phyloP scores from a whole-genome alignment of 139 green algal species.

The Coelastrella sp. region DNA sequence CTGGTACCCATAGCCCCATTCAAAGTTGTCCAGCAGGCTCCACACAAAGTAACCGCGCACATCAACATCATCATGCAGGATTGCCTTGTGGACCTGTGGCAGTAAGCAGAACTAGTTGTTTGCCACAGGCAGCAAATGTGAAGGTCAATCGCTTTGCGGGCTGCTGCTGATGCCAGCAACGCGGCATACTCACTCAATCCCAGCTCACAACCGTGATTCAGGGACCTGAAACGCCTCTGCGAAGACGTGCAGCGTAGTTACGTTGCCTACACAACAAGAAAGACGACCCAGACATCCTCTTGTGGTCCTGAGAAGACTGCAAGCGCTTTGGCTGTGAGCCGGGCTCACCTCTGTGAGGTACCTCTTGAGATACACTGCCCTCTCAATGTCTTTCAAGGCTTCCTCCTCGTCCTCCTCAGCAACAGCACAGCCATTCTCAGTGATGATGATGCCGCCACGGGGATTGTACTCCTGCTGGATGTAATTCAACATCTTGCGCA shows the following conservation, averaged over 20 bases:
- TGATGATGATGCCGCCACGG: constrained; percentile 43
- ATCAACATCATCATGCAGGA: constrained; percentile 54
- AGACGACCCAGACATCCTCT: too few relatives aligned
- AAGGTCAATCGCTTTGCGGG: too few relatives aligned
- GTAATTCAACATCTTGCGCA: constrained; percentile 54
- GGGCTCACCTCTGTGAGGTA: constrained; percentile 55
- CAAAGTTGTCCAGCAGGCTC: constrained; percentile 71
- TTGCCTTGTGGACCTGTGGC: constrained; percentile 48
- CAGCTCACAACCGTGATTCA: too few relatives aligned
- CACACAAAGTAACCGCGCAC: constrained; percentile 70
- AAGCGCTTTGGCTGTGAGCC: background rate
- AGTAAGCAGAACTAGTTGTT: background rate
- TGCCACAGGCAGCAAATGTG: too few relatives aligned
- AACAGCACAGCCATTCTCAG: constrained; percentile 53
- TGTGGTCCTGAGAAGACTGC: background rate
- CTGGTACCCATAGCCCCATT: constrained; percentile 63
- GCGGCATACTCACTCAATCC: too few relatives aligned
- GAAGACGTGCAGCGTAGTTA: too few relatives aligned
- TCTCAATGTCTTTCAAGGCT: constrained; percentile 46
- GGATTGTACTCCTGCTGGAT: constrained; percentile 52
- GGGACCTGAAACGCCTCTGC: too few relatives aligned
- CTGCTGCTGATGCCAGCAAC: too few relatives aligned
- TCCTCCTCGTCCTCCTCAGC: constrained; percentile 39
- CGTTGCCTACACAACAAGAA: too few relatives aligned
- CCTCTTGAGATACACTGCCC: constrained; percentile 50